These are phyloP conservation scores for Globisporangium parvum DNA, from an alignment of 352 stramenopile species.

Conservation along the genomic window DNA sequence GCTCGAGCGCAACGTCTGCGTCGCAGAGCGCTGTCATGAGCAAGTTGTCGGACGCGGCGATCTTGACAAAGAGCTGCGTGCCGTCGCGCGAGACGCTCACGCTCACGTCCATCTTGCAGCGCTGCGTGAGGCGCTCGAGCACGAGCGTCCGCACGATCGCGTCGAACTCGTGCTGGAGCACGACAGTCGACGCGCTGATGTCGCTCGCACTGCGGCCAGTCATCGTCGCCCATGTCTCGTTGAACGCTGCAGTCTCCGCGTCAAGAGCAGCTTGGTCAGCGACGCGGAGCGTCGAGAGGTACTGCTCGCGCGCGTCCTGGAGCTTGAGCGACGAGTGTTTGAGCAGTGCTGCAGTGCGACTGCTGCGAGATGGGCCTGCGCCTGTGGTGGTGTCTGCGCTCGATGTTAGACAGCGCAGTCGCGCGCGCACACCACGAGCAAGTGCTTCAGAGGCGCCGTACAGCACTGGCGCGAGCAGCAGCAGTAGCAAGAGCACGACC, in stretches of 20 bases:
- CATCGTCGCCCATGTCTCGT: slow-evolving; percentile 21
- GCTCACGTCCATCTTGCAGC: slow-evolving; percentile 57
- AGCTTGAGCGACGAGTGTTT: slow-evolving; percentile 14
- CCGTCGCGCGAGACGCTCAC: slow-evolving; percentile 46
- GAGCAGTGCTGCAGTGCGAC: not conserved
- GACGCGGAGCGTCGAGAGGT: slow-evolving; percentile 17
- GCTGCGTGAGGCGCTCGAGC: slow-evolving; percentile 33
- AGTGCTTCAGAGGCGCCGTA: not conserved
- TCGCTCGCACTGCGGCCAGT: slow-evolving; percentile 4
- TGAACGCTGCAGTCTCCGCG: slow-evolving; percentile 15
- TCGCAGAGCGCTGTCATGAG: slow-evolving; percentile 53
- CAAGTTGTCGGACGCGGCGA: slow-evolving; percentile 61
- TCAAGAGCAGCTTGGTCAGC: slow-evolving; percentile 9
- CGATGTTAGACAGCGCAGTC: not conserved
- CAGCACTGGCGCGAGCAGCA: slow-evolving; percentile 15
- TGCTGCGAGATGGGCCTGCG: no score
- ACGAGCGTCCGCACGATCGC: slow-evolving; percentile 53
- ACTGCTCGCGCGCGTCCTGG: slow-evolving; percentile 13
- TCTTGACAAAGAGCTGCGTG: slow-evolving; percentile 31
- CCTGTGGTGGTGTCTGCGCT: not conserved
- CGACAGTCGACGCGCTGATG: slow-evolving; percentile 2
- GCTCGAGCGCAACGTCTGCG: slow-evolving; percentile 42
- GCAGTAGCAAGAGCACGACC: slow-evolving; percentile 12
- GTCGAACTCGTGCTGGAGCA: slow-evolving; percentile 45
- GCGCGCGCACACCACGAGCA: not conserved